These are phyloP conservation scores for Candida tetrigidarum DNA, from an alignment of 1,139 yeast species.

Conservation along the genomic window DNA sequence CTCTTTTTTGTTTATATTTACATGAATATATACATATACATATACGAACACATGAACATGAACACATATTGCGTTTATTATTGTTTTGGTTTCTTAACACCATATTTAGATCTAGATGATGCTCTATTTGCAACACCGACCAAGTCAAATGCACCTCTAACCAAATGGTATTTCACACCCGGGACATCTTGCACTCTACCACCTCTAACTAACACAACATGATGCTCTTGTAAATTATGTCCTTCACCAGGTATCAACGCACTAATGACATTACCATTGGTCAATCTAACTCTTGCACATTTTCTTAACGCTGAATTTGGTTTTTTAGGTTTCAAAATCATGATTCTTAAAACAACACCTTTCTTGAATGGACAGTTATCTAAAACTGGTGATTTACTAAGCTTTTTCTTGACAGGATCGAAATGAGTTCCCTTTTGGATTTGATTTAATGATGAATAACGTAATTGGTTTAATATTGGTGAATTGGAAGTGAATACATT, in stretches of 20 bases:
- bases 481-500: constrained; percentile 8
- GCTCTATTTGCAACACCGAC: constrained; percentile 95
- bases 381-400: constrained; percentile 77
- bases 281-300: constrained; percentile 91
- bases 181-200: constrained; percentile 99
- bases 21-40: constrained; percentile 11
- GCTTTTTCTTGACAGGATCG: constrained; percentile 50
- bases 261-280: constrained; percentile 87
- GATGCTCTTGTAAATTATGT: constrained; percentile 97
- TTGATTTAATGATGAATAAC: constrained; percentile 75
- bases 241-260: constrained; percentile 99
- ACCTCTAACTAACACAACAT: constrained; percentile 94
- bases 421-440: constrained; percentile 67
- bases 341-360: constrained; percentile 93
- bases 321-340: constrained; percentile 95
- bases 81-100: constrained; percentile 79
- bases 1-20: constrained; percentile 8
- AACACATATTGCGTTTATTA: constrained; percentile 14
- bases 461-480: constrained; percentile 31
- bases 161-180: constrained; percentile 94
- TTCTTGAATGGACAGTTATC: constrained; percentile 82
- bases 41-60: constrained; percentile 5
- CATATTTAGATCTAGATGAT: constrained; percentile 90
- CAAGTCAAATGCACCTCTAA: constrained; percentile 92
- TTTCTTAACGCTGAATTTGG: constrained; percentile 99